Base-by-base conservation (phyloP, 345 rosid genomes). In the Brassica rapa region DNA sequence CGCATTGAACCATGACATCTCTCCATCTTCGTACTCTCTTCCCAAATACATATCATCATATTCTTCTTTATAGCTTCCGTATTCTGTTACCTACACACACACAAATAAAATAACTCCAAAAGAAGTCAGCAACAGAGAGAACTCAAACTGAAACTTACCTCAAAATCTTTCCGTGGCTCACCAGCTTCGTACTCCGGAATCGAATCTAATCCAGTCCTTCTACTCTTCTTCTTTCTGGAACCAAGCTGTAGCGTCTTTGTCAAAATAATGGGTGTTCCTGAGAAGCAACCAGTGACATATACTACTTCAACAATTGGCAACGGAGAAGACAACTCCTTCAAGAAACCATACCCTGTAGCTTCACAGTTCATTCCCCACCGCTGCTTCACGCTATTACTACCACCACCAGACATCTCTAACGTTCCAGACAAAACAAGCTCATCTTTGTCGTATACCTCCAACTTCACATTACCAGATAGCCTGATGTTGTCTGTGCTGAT, bases 1-100 rank as follows among this genome's bases (percentile, higher is more conserved):
- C 0, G 99, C 96, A 70, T 91, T 95, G 78, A 95, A 93, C 99
- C 97, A 95, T 1, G 97, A 89, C 60, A 94, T 89, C 75, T 92
- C 97, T 2, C 98, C 97, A 56, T 92, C 95, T 69, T 85, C 74
- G 66, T 82, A 88, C 76, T 88, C 91, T 76, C 90, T 82, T 79
- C 86, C 80, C 94, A 93, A 82, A 85, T 89, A 87, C 87, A 88
- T 77, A 79, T 80, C 96, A 12, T 88, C 89, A 15, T 76, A 77
- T 39, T 83, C 89, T 14, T 64, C 77, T 80, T 89, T 89, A 85
- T 82, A 86, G 61, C 72, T 83, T 68, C 82, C 72, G 82, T 88
- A 88, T 23, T 87, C 86, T 12, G 82, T 80, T 35, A 84, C 79
- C 98, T 92, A 86, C 83, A 71, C 62, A 62, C 60, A 32, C n/a